Conservation (phyloP, 2,329 filamentous ascomycete genomes). For the Nemania sp. region DNA sequence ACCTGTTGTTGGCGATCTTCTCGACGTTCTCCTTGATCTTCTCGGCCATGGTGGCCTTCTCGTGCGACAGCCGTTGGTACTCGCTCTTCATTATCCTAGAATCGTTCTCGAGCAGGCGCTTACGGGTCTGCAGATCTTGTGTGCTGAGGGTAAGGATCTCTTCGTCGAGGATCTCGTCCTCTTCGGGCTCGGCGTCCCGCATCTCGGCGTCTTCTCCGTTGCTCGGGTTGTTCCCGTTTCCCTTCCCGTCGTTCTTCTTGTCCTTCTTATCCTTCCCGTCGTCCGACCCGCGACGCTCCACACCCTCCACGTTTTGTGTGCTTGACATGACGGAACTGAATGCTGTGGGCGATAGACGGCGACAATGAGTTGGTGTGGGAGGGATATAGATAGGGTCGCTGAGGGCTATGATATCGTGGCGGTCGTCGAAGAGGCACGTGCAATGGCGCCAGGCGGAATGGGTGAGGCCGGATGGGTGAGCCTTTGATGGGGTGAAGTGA, state of each 20-base stretch:
- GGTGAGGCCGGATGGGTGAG: too few species aligned
- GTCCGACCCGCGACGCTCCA: conserved; percentile 37
- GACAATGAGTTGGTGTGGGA: background rate
- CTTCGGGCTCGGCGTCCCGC: conserved; percentile 77
- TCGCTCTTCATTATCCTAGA: conserved; percentile 99
- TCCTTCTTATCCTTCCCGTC: conserved; percentile 58
- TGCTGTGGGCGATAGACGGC: background rate
- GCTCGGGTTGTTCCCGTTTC: conserved; percentile 60
- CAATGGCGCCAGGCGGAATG: background rate
- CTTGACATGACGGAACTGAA: conserved; percentile 39
- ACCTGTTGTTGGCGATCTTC: conserved; percentile 99
- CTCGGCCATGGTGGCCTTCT: conserved; percentile 94
- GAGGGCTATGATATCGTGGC: background rate
- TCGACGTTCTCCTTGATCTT: conserved; percentile 99
- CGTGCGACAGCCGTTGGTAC: conserved; percentile 88
- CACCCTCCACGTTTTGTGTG: conserved; percentile 34
- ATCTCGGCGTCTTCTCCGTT: conserved; percentile 82
- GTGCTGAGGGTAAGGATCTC: conserved; percentile 93
- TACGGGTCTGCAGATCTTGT: conserved; percentile 89
- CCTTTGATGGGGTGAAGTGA: too few species aligned
- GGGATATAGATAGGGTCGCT: background rate
- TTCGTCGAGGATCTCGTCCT: conserved; percentile 85
- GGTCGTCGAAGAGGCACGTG: background rate
- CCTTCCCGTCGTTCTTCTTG: conserved; percentile 57
- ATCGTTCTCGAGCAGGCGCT: conserved; percentile 93